phyloP scores from a whole-genome alignment of 768 basidiomycete genomes.

The Nidularia pulvinata region DNA sequence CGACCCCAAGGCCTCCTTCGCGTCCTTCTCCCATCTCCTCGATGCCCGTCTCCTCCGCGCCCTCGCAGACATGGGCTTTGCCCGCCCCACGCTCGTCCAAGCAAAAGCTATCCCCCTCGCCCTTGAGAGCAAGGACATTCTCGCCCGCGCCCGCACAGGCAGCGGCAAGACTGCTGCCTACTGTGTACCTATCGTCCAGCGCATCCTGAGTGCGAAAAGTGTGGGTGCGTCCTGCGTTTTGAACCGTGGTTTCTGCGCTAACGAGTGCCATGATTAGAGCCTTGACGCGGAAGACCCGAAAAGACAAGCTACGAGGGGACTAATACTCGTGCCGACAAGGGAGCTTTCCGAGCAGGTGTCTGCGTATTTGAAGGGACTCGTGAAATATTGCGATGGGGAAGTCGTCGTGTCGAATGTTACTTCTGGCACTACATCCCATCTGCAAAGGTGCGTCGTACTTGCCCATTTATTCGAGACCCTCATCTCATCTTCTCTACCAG shows the following conservation, averaged over 20 bases:
- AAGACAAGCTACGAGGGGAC: conserved; percentile 63
- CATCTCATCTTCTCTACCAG: conserved; percentile 13
- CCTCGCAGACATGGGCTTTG: conserved; percentile 88
- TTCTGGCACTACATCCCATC: conserved; percentile 64
- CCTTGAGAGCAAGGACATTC: conserved; percentile 85
- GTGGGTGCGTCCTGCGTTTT: conserved; percentile 44
- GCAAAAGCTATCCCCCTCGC: conserved; percentile 91
- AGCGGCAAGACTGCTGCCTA: conserved; percentile 98
- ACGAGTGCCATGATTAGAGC: conserved; percentile 22
- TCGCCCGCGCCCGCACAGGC: conserved; percentile 93
- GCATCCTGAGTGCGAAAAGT: conserved; percentile 77
- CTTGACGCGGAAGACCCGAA: conserved; percentile 33
- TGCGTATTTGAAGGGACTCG: conserved; percentile 59
- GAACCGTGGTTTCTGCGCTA: not conserved
- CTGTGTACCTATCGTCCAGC: conserved; percentile 88
- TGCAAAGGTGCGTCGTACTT: conserved; percentile 58
- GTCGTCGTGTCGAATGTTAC: conserved; percentile 77
- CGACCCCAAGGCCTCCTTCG: conserved; percentile 48
- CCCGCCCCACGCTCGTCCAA: conserved; percentile 91
- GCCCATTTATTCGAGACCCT: not conserved
- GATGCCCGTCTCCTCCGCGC: conserved; percentile 87
- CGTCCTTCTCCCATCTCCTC: conserved; percentile 73
- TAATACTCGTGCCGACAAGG: conserved; percentile 88
- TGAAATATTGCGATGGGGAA: conserved; percentile 80
- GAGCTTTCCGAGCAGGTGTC: conserved; percentile 94